Conservation (phyloP, 805 yeast species). For the Kuraishia capsulata region DNA sequence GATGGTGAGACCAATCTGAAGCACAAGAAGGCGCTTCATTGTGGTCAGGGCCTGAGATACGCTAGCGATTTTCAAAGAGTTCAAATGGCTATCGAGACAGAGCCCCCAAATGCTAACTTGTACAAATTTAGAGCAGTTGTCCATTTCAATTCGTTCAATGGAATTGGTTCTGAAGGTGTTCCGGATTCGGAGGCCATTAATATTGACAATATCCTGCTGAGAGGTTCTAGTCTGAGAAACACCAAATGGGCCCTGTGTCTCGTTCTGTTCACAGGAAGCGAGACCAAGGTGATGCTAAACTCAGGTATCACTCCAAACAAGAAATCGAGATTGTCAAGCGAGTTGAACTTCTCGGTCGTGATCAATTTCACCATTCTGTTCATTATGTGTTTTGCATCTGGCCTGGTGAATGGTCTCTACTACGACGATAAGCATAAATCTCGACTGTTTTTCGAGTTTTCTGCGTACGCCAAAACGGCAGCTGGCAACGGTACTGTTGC, state of each 20-base stretch:
- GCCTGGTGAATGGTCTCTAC: slow-evolving; percentile 59
- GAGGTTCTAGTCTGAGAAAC: slow-evolving; percentile 69
- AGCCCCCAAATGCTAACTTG: slow-evolving; percentile 59
- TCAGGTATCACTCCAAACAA: slow-evolving; percentile 74
- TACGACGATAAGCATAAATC: slow-evolving; percentile 37
- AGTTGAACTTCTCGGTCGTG: slow-evolving; percentile 57
- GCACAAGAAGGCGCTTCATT: slow-evolving; percentile 39
- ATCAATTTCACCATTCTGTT: slow-evolving; percentile 56
- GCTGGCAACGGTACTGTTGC: slow-evolving; percentile 58
- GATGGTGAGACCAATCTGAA: slow-evolving; percentile 77
- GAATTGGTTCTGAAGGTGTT: slow-evolving; percentile 16
- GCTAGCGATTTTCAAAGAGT: slow-evolving; percentile 51
- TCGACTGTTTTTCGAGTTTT: slow-evolving; percentile 48
- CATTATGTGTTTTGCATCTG: slow-evolving; percentile 58
- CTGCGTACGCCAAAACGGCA: slow-evolving; percentile 48
- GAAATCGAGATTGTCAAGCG: slow-evolving; percentile 53
- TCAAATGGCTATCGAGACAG: slow-evolving; percentile 57
- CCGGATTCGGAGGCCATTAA: slow-evolving; percentile 46
- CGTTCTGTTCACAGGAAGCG: slow-evolving; percentile 70
- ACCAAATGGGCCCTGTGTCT: slow-evolving; percentile 70
- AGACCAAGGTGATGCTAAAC: slow-evolving; percentile 70
- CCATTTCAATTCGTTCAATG: slow-evolving; percentile 34
- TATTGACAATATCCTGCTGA: slow-evolving; percentile 52
- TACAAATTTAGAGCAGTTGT: slow-evolving; percentile 61
- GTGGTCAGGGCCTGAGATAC: slow-evolving; percentile 42